Evolutionary conservation across 306 rosid genomes (phyloP), one percentile per base, ranked within the genome.

Genomic region (Lithocarpus polystachyus): DNA sequence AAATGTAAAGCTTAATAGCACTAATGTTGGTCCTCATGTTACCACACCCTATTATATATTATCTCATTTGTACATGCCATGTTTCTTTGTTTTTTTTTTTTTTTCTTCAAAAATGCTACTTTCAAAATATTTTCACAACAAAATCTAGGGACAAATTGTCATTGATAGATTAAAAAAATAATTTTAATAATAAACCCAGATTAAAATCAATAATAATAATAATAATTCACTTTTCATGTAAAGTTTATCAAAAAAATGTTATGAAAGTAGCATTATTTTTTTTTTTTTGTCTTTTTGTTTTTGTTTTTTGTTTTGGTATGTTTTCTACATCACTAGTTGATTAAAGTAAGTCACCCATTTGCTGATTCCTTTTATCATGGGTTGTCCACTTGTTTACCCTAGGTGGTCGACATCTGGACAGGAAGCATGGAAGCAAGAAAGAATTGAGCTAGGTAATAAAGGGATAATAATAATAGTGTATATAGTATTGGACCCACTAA

Each of bases 1-100:
- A 37, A 56, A 80, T 48, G 2, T 55, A 48, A 59, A 31, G 75
- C 82, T 86, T 81, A 68, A 77, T 52, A 75, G 82, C 73, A 85
- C 76, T 74, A 75, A 75, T 85, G 56, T 76, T 69, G 77, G 79
- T 84, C 79, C 83, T 78, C 86, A 5, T 71, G 62, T 75, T 37
- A 43, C 65, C 60, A 37, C 18, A 73, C 77, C 70, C 5, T 48
- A 48, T 48, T 48, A 56, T 80, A 74, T 78, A 59, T 43, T 15
- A 28, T 69, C 68, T 68, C n/a, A 53, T 73, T 37, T 72, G 60
- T 18, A 61, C 70, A 76, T 84, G 79, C 77, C 77, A 74, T 78
- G 40, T 61, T 55, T 35, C 9, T 35, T 35, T 35, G 0, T 35
- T 37, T 1, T 1, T 40, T 40, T 7, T 7, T 7, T 37, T 8